These are phyloP conservation scores for Mallotus japonicus DNA, from an alignment of 441 rosid genomes.

Conservation along the genomic window DNA sequence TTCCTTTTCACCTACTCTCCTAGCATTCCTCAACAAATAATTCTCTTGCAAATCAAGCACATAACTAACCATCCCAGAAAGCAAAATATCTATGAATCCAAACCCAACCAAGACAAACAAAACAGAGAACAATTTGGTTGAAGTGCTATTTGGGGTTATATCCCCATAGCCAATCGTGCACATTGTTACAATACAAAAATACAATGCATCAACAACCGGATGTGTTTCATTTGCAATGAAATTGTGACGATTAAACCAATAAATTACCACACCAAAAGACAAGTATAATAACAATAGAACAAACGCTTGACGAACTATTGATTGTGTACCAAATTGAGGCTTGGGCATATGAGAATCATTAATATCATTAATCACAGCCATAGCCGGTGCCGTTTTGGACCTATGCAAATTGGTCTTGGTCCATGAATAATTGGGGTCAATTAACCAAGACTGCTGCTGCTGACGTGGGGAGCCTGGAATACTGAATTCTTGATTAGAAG, in stretches of 20 bases:
- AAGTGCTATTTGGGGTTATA: conserved; percentile 59
- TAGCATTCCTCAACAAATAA: conserved; percentile 57
- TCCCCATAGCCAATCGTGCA: conserved; percentile 97
- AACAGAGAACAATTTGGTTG: conserved; percentile 79
- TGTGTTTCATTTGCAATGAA: conserved; percentile 63
- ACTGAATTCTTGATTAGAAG: conserved; percentile 25
- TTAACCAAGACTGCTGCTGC: conserved; percentile 32
- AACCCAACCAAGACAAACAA: conserved; percentile 89
- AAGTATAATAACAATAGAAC: conserved; percentile 58
- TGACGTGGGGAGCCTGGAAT: conserved; percentile 23
- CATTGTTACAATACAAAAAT: conserved; percentile 94
- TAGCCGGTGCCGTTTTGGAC: conserved; percentile 74
- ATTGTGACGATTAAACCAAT: conserved; percentile 53
- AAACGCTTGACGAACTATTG: conserved; percentile 56
- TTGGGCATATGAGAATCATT: conserved; percentile 34
- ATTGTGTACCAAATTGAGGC: conserved; percentile 51
- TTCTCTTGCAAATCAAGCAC: conserved; percentile 94
- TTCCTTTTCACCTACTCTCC: conserved; percentile 38
- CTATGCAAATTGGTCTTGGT: conserved; percentile 59
- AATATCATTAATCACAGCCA: conserved; percentile 56
- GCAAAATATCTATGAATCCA: conserved; percentile 75
- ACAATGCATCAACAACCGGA: conserved; percentile 86
- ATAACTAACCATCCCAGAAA: conserved; percentile 79
- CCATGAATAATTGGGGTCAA: conserved; percentile 35
- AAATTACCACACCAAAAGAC: conserved; percentile 69